A percentile compares a stretch with the other conserved stretches of the same genome.
phyloP scores from a whole-genome alignment of 305 asterid species.

The Fraxinus albicans region DNA sequence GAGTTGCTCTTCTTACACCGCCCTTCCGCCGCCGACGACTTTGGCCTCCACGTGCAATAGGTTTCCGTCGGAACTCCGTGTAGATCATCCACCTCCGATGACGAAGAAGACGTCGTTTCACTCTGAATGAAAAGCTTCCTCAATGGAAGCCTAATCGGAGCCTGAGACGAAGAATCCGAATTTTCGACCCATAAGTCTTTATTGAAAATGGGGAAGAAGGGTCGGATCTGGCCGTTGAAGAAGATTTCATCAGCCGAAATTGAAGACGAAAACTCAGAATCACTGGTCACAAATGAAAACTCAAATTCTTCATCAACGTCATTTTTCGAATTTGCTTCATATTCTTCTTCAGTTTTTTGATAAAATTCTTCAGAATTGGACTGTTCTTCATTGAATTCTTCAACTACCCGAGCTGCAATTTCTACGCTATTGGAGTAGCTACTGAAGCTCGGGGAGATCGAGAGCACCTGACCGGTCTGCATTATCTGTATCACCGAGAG shows the following conservation, averaged over 20 bases:
- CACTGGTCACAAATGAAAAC: slow-evolving; percentile 40
- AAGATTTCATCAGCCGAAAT: slow-evolving; percentile 66
- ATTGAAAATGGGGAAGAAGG: slow-evolving; percentile 56
- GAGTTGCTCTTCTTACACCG: slow-evolving; percentile 57
- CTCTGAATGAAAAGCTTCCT: slow-evolving; percentile 54
- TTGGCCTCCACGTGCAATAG: slow-evolving; percentile 80
- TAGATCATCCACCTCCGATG: slow-evolving; percentile 44
- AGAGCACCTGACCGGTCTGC: slow-evolving; percentile 37
- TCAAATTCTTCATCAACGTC: slow-evolving; percentile 51
- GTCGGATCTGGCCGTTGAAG: slow-evolving; percentile 67
- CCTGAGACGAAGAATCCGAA: not conserved
- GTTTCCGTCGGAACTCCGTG: slow-evolving; percentile 56
- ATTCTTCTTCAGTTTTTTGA: slow-evolving; percentile 20
- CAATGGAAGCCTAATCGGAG: slow-evolving; percentile 45
- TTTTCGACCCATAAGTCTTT: slow-evolving; percentile 25
- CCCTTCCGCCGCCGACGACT: slow-evolving; percentile 11
- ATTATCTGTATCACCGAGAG: slow-evolving; percentile 7
- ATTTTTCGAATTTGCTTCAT: slow-evolving; percentile 2
- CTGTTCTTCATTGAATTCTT: slow-evolving; percentile 34
- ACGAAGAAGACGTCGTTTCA: slow-evolving; percentile 40
- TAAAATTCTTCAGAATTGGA: slow-evolving; percentile 27
- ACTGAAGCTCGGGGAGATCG: slow-evolving; percentile 56
- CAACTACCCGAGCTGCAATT: slow-evolving; percentile 58
- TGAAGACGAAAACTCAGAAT: slow-evolving; percentile 36
- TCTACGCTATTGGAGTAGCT: slow-evolving; percentile 49